These are phyloP conservation scores for Mentha longifolia DNA, from an alignment of 257 asterid species.

Conservation along the genomic window DNA sequence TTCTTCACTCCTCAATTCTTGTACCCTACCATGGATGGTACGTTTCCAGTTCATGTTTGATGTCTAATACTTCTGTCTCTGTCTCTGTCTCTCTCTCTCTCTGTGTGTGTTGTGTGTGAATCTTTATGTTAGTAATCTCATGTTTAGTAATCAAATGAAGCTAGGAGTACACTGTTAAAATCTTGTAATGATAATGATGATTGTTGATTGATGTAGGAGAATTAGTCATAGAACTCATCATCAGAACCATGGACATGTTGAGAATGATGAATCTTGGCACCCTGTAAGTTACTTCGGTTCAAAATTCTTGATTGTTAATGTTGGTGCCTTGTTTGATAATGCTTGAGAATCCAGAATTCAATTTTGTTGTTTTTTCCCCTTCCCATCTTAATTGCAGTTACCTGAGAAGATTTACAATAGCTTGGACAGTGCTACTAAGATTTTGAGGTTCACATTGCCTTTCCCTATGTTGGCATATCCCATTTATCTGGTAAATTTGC, in stretches of 20 bases:
- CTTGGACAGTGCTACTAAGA: slow-evolving; percentile 61
- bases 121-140: not conserved
- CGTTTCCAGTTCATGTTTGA: slow-evolving; percentile 3
- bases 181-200: not conserved
- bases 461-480: slow-evolving; percentile 95
- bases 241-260: slow-evolving; percentile 98
- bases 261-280: slow-evolving; percentile 95
- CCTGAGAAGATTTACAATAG: slow-evolving; percentile 63
- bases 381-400: slow-evolving; percentile 40
- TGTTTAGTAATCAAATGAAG: not conserved
- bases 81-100: too few species aligned
- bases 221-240: slow-evolving; percentile 97
- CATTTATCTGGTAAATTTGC: slow-evolving; percentile 65
- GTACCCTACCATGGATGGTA: slow-evolving; percentile 99
- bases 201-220: slow-evolving; percentile 58
- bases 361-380: slow-evolving; percentile 2
- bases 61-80: not conserved
- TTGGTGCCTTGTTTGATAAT: not conserved
- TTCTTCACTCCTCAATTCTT: slow-evolving; percentile 92
- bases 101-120: not conserved
- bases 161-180: not conserved
- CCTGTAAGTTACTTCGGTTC: slow-evolving; percentile 51
- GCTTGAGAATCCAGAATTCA: not conserved
- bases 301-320: not conserved
- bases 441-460: slow-evolving; percentile 81